phyloP scores from a whole-genome alignment of 495 filamentous ascomycete genomes.

The Schizothecium vesticola region DNA sequence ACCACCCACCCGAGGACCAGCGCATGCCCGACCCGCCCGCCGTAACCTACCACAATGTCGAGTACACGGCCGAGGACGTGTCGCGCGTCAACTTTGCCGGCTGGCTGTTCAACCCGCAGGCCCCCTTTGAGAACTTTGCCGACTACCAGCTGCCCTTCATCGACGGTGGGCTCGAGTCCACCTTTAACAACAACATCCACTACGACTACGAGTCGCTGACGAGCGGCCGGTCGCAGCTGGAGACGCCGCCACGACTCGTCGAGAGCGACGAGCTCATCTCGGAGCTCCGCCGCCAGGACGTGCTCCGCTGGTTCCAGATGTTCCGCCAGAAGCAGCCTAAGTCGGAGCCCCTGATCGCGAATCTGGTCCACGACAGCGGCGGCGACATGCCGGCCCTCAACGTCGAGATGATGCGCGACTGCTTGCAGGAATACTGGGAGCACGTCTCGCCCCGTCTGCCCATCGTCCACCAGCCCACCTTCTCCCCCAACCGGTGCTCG shows the following conservation, averaged over 20 bases:
- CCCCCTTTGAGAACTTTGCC: slow-evolving; percentile 35
- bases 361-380: slow-evolving; percentile 63
- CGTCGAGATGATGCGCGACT: slow-evolving; percentile 85
- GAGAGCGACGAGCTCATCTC: slow-evolving; percentile 72
- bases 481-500: slow-evolving; percentile 74
- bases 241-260: slow-evolving; percentile 65
- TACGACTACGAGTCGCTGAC: slow-evolving; percentile 50
- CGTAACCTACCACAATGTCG: slow-evolving; percentile 33
- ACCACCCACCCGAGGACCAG: slow-evolving; percentile 33
- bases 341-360: slow-evolving; percentile 63
- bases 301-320: slow-evolving; percentile 71
- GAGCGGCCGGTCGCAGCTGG: slow-evolving; percentile 63
- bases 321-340: slow-evolving; percentile 71
- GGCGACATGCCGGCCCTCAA: slow-evolving; percentile 68
- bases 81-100: slow-evolving; percentile 43
- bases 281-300: slow-evolving; percentile 73
- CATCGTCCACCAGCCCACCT: slow-evolving; percentile 90
- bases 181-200: slow-evolving; percentile 47
- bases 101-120: slow-evolving; percentile 46
- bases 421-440: slow-evolving; percentile 87
- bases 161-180: slow-evolving; percentile 46
- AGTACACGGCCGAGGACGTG: slow-evolving; percentile 34
- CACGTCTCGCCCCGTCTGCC: slow-evolving; percentile 90
- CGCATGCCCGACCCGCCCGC: slow-evolving; percentile 31
- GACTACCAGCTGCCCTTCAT: slow-evolving; percentile 42